A percentile compares a stretch with the other conserved stretches of the same genome.
Evolutionary conservation across 169 alveolate genomes (phyloP).

Genomic region (Plasmodium ovale): DNA sequence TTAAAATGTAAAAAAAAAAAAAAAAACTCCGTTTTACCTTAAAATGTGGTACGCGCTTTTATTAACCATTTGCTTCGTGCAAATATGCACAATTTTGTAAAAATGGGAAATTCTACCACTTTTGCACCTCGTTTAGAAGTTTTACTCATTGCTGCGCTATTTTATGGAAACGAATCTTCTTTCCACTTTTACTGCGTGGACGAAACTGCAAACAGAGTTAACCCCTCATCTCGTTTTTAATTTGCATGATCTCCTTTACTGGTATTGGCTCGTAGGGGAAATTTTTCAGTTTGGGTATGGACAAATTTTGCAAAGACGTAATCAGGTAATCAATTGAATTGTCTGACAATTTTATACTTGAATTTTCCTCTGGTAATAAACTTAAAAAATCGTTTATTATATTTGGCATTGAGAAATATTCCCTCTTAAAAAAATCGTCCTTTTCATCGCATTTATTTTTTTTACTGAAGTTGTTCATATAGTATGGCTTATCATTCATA

Average conservation of each 20-base stretch:
- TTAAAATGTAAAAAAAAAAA: too few species aligned
- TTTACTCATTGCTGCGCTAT: too few species aligned
- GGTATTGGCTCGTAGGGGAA: constrained; percentile 76
- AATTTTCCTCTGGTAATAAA: constrained; percentile 66
- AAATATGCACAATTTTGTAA: too few species aligned
- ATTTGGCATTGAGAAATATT: constrained; percentile 63
- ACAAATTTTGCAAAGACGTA: constrained; percentile 42
- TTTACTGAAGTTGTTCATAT: constrained; percentile 10
- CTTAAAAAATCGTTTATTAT: constrained; percentile 65
- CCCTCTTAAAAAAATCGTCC: constrained; percentile 36
- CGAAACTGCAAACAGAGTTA: constrained; percentile 16
- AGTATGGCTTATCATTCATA: constrained; percentile 5
- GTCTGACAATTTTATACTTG: constrained; percentile 41
- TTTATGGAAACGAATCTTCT: too few species aligned
- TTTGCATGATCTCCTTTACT: constrained; percentile 56
- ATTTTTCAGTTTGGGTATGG: constrained; percentile 30
- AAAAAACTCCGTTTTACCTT: too few species aligned
- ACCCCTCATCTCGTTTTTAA: constrained; percentile 29
- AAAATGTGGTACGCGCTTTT: too few species aligned
- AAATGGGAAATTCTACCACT: too few species aligned
- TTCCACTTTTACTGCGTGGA: too few species aligned
- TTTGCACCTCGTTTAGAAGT: too few species aligned
- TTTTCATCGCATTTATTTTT: constrained; percentile 12
- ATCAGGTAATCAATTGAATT: constrained; percentile 65
- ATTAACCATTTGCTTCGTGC: too few species aligned